These are phyloP conservation scores for Aspergillus luchuensis DNA, from an alignment of 2,329 filamentous ascomycete genomes.

Conservation along the genomic window DNA sequence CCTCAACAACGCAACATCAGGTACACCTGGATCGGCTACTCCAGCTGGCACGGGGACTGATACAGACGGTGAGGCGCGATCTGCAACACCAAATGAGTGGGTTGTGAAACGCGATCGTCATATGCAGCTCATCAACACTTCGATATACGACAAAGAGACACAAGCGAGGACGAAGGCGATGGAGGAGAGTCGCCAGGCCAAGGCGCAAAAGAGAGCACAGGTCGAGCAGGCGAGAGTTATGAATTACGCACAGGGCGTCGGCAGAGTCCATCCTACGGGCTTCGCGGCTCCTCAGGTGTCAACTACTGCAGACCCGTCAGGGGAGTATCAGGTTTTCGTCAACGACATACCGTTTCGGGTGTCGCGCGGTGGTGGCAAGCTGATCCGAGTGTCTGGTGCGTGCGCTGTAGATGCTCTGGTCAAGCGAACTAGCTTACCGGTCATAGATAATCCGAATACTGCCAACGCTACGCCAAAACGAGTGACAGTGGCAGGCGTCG, in stretches of 20 bases:
- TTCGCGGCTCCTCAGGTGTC: slow-evolving; percentile 27
- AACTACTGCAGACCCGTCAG: slow-evolving; percentile 33
- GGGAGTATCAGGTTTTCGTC: slow-evolving; percentile 65
- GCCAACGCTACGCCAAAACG: slow-evolving; percentile 73
- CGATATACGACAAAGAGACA: slow-evolving; percentile 73
- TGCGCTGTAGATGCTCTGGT: slow-evolving; percentile 16
- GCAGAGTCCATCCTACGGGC: slow-evolving; percentile 20
- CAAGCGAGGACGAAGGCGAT: slow-evolving; percentile 70
- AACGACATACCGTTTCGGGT: slow-evolving; percentile 75
- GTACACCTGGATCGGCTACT: slow-evolving; percentile 26
- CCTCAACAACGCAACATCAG: slow-evolving; percentile 54
- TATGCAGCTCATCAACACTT: slow-evolving; percentile 79
- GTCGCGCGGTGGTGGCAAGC: slow-evolving; percentile 76
- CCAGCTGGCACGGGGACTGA: slow-evolving; percentile 31
- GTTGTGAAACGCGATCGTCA: slow-evolving; percentile 74
- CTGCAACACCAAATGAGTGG: slow-evolving; percentile 55
- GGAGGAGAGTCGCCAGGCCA: slow-evolving; percentile 62
- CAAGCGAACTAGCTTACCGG: slow-evolving; percentile 49
- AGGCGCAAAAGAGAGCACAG: slow-evolving; percentile 58
- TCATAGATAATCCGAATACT: slow-evolving; percentile 58
- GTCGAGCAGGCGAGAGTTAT: slow-evolving; percentile 51
- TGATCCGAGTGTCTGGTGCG: slow-evolving; percentile 73
- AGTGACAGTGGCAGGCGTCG: slow-evolving; percentile 72
- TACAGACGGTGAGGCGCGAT: slow-evolving; percentile 31
- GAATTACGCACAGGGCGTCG: slow-evolving; percentile 40